Conservation (phyloP, 2,329 filamentous ascomycete genomes). For the Colletotrichum sp. region DNA sequence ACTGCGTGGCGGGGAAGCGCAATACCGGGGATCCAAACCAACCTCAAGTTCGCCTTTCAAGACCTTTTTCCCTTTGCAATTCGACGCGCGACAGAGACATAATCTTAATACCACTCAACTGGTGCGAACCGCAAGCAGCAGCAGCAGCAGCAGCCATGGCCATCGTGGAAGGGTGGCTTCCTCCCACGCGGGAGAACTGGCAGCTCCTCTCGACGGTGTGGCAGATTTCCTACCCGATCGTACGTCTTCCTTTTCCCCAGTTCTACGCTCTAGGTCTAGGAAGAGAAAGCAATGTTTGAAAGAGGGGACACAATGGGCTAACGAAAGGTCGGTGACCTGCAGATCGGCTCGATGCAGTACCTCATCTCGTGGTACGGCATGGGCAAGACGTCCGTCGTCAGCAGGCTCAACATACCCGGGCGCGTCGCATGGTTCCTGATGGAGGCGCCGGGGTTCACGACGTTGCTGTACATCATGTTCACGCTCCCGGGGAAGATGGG, state of each 20-base stretch:
- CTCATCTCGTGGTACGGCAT: slow-evolving; percentile 81
- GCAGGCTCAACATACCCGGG: slow-evolving; percentile 84
- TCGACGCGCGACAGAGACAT: not conserved
- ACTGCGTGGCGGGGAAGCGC: not conserved
- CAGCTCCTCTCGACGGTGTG: slow-evolving; percentile 56
- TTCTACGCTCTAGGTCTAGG: too few species aligned
- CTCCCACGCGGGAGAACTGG: slow-evolving; percentile 63
- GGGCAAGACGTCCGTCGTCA: slow-evolving; percentile 85
- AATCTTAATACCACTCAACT: not conserved
- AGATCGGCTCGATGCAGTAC: slow-evolving; percentile 81
- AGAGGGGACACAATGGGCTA: not conserved
- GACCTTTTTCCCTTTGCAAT: not conserved
- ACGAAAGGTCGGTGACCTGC: not conserved
- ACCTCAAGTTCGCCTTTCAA: not conserved
- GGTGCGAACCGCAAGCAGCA: not conserved
- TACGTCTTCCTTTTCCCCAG: slow-evolving; percentile 33
- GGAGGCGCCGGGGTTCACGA: slow-evolving; percentile 81
- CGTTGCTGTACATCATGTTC: slow-evolving; percentile 79
- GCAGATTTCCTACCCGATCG: slow-evolving; percentile 57
- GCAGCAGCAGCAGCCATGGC: slow-evolving; percentile 39
- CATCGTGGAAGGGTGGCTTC: slow-evolving; percentile 59
- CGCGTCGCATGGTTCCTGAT: slow-evolving; percentile 87
- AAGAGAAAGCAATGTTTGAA: too few species aligned
- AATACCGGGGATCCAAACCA: not conserved
- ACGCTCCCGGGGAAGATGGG: slow-evolving; percentile 66